These are phyloP conservation scores for Ceratopteris richardii DNA, from an alignment of 75 land plant genomes.

Conservation along the genomic window DNA sequence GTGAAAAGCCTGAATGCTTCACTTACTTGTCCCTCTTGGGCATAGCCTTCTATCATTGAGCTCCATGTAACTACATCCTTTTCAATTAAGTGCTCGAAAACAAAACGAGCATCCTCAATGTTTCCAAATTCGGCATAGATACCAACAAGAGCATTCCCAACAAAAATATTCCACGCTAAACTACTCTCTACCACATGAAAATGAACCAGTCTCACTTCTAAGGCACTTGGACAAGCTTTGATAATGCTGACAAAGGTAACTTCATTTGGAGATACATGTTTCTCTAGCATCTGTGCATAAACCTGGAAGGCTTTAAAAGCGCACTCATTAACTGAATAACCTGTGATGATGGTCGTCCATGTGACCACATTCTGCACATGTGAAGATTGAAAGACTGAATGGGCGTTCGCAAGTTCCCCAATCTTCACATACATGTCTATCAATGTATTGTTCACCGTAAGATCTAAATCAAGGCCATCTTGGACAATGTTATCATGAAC, in stretches of 20 bases:
- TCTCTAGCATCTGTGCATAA: not conserved
- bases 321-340: not conserved
- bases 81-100: constrained; percentile 24
- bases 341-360: constrained; percentile 7
- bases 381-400: not conserved
- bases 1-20: not conserved
- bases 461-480: not conserved
- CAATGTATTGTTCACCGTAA: not conserved
- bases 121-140: constrained; percentile 21
- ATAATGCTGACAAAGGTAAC: not conserved
- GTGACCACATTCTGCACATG: not conserved
- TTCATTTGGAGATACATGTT: not conserved
- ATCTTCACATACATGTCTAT: constrained; percentile 4
- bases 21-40: not conserved
- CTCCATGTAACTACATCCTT: constrained; percentile 37
- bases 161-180: constrained; percentile 4
- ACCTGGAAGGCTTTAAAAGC: not conserved
- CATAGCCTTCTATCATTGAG: constrained; percentile 25
- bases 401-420: not conserved
- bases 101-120: constrained; percentile 22
- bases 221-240: not conserved
- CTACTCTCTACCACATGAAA: not conserved
- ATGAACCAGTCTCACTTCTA: constrained; percentile 1
- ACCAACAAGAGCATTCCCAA: constrained; percentile 26
- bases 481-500: not conserved